Conservation (phyloP, 2,329 filamentous ascomycete genomes). For the Trichoderma sp. region DNA sequence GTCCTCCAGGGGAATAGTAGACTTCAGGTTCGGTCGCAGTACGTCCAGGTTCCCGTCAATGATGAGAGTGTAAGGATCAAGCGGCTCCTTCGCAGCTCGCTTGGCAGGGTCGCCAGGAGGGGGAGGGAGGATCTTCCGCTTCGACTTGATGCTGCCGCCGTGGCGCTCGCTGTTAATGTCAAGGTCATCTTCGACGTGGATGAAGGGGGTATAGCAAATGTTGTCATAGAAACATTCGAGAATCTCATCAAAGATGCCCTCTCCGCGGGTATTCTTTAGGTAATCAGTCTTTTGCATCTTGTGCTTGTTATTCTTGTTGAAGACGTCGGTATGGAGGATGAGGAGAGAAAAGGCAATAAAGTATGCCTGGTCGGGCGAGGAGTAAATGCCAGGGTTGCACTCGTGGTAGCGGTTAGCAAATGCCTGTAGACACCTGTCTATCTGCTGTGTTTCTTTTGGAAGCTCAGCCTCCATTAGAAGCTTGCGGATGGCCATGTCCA, state of each 20-base stretch:
- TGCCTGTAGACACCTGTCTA: constrained; percentile 88
- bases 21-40: constrained; percentile 80
- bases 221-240: constrained; percentile 98
- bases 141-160: constrained; percentile 67
- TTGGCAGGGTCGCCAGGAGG: constrained; percentile 54
- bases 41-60: constrained; percentile 84
- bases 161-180: constrained; percentile 76
- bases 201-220: constrained; percentile 96
- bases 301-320: constrained; percentile 99
- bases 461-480: constrained; percentile 95
- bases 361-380: constrained; percentile 90
- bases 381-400: constrained; percentile 95
- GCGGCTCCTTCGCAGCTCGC: constrained; percentile 73
- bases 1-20: constrained; percentile 91
- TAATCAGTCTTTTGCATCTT: constrained; percentile 98
- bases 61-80: constrained; percentile 94
- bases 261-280: constrained; percentile 88
- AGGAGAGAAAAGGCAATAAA: constrained; percentile 96
- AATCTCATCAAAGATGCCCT: constrained; percentile 91
- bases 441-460: constrained; percentile 96
- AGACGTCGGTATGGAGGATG: constrained; percentile 97
- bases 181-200: constrained; percentile 91
- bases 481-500: constrained; percentile 97
- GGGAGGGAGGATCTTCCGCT: constrained; percentile 69
- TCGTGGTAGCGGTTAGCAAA: constrained; percentile 98